Conservation (phyloP, 139 green algal genomes). For the Chlamydomonas eustigma region DNA sequence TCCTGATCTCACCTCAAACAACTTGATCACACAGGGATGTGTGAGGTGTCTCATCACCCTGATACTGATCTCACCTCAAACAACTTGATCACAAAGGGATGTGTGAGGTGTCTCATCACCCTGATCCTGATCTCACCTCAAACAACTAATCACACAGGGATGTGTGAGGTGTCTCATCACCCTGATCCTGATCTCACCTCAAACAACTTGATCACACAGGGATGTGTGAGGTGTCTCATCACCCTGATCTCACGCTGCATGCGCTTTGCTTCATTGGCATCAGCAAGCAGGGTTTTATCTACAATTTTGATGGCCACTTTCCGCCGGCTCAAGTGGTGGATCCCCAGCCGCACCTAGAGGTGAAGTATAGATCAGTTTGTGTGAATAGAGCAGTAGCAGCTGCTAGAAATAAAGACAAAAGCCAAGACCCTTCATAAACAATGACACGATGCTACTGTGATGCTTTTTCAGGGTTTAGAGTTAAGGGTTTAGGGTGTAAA, state of each 20-base stretch:
- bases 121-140: neutral
- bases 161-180: conserved; percentile 77
- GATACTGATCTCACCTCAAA: neutral
- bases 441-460: neutral
- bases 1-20: conserved; percentile 1
- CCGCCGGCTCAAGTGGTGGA: conserved; percentile 60
- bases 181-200: conserved; percentile 46
- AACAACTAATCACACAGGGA: conserved; percentile 45
- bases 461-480: neutral
- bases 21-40: neutral
- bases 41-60: neutral
- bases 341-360: conserved; percentile 48
- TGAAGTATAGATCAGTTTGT: conserved; percentile 80
- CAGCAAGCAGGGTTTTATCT: conserved; percentile 68
- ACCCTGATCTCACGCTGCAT: conserved; percentile 78
- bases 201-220: conserved; percentile 53
- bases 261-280: conserved; percentile 52
- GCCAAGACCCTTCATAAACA: neutral
- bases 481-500: conserved; percentile 10
- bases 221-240: conserved; percentile 69
- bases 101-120: neutral
- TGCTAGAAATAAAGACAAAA: neutral
- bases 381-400: conserved; percentile 13
- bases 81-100: neutral
- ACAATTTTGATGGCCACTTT: conserved; percentile 86